Base-by-base conservation (phyloP, 345 rosid species). In the Murraya koenigii region DNA sequence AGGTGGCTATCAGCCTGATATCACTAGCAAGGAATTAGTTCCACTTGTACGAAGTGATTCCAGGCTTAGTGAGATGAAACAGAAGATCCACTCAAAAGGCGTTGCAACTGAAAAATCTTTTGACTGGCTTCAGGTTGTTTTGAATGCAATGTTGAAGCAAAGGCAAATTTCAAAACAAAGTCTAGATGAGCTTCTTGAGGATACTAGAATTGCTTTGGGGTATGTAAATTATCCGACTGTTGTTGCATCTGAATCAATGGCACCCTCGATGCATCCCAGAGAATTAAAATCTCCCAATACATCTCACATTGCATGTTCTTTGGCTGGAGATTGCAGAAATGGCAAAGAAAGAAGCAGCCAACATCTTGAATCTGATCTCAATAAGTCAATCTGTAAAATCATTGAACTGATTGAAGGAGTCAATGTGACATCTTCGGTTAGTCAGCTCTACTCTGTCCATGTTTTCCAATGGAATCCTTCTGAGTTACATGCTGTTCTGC, bases 41-140 rank as follows among this genome's bases (percentile, higher is more conserved):
- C 79, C 86, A 15, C 78, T 80, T 22, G 75, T 41, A 35, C 78
- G 66, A 59, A 68, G 49, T 70, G 68, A 79, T 49, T 63, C 67
- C 26, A 36, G 65, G 70, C 70, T 66, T 35, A 14, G 52, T 4
- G 62, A 77, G 38, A 73, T 30, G 36, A 82, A 80, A 66, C 72
- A 66, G 38, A 81, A 74, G 66, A 65, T 69, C 75, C 71, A 75
- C 20, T 60, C 82, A 7, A 71, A 74, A 82, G 84, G 41, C 44
- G 64, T 10, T 19, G 82, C 83, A 25, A 60, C 77, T 28, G 88
- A 83, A 47, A 75, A 77, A 67, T 80, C 93, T 68, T 94, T 90
- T 54, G 95, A 92, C 69, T 96, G 99, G 99, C 95, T 96, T 81
- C 98, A 94, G 87, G 97, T 83, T 62, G 97, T 94, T 64, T 77